Evolutionary conservation across 352 stramenopile genomes (phyloP), one percentile per base, ranked within the genome.

Genomic region (Pilasporangium apinafurcum): DNA sequence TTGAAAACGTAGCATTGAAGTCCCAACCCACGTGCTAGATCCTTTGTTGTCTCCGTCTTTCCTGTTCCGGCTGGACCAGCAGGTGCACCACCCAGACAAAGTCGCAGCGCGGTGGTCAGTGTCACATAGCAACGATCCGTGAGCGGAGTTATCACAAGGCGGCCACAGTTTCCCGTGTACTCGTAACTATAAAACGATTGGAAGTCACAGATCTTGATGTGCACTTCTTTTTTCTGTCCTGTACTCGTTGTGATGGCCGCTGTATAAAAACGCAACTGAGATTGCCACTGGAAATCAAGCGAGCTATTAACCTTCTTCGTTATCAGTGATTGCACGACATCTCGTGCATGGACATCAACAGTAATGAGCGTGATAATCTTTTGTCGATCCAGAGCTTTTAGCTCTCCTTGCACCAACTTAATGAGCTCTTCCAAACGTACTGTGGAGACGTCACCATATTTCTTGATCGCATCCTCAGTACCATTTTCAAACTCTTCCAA

Each of bases 291-390:
- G 57, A 98, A 98, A 32, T 95, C 84, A 25, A 92, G 59, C 1
- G 87, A 83, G 44, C 82, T 94, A 32, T 88, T 90, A 1, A 89
- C 92, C 58, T 97, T 97, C 53, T 97, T 94, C 3, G 71, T 65
- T 28, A 98, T 89, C 14, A 98, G 68, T 13, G 77, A 86, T 47
- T 96, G 81, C 7, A 98, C 79, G 10, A 98, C 89, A 51, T 98
- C 94, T n/a, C 94, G 83, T 25, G 88, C 92, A 48, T 98, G 94
- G 1, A 98, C 94, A 44, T 98, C 94, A 34, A 98, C 91, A n/a
- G 92, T 98, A 53, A 98, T 98, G 17, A 98, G 65, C n/a, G 91
- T 97, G 55, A 98, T 98, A 30, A 97, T 95, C 57, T 98, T 98
- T 26, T 86, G 86, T 1, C 95, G 83, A 35, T 88, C 70, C 2